Conservation (phyloP, 202 grass and related monocot genomes). For the Elaeis oleifera region DNA sequence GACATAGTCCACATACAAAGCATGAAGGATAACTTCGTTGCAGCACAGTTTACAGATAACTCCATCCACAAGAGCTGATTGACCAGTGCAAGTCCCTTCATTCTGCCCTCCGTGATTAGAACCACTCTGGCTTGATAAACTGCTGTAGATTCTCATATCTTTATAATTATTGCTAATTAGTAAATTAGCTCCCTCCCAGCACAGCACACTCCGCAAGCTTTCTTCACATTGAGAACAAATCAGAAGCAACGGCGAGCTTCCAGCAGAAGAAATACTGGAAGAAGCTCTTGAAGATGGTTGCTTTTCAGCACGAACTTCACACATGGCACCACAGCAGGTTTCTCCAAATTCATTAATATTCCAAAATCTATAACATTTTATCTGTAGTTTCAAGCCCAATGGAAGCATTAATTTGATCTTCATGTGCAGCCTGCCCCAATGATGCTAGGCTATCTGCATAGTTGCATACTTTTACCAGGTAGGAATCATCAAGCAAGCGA, state of each 20-base stretch:
- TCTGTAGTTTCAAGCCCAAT: slow-evolving; percentile 54
- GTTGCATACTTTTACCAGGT: slow-evolving; percentile 57
- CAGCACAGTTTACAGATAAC: slow-evolving; percentile 89
- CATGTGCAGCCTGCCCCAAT: slow-evolving; percentile 71
- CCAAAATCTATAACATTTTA: slow-evolving; percentile 62
- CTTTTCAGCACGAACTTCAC: slow-evolving; percentile 55
- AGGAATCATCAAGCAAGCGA: slow-evolving; percentile 67
- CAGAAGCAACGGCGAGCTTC: slow-evolving; percentile 39
- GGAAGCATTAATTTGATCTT: slow-evolving; percentile 79
- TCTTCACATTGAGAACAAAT: slow-evolving; percentile 71
- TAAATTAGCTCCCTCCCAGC: slow-evolving; percentile 88
- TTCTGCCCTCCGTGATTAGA: slow-evolving; percentile 31
- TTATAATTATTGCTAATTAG: slow-evolving; percentile 64
- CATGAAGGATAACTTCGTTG: slow-evolving; percentile 53
- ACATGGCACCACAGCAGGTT: slow-evolving; percentile 51
- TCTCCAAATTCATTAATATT: slow-evolving; percentile 79
- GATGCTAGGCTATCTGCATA: slow-evolving; percentile 76
- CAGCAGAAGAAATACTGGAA: slow-evolving; percentile 26
- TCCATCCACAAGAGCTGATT: slow-evolving; percentile 57
- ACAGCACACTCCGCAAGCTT: slow-evolving; percentile 81
- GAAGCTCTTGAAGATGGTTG: slow-evolving; percentile 27
- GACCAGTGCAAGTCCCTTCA: slow-evolving; percentile 25
- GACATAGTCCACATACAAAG: slow-evolving; percentile 88
- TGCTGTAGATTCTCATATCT: slow-evolving; percentile 75
- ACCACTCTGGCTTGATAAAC: slow-evolving; percentile 41